Base-by-base conservation (phyloP, 306 rosid genomes). In the Acacia confusa region DNA sequence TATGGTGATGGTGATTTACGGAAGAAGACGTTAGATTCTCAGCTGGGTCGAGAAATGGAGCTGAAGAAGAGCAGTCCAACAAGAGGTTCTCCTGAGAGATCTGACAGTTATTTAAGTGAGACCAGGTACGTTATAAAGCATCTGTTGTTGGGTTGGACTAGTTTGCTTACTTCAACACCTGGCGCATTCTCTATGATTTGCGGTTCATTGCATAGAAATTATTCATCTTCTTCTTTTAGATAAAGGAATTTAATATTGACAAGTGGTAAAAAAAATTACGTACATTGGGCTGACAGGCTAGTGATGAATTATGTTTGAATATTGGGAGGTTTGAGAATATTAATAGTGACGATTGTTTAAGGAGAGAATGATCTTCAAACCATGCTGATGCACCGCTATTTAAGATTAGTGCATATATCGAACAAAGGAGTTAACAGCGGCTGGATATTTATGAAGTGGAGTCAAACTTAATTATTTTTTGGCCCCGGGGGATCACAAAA, bases 71-170 rank as follows among this genome's bases (percentile, higher is more conserved):
- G 53, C 75, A 82, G 34, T 60, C 2, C 64, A 27, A 78, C 89
- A 3, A 86, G 61, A 52, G 78, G 78, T 73, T 87, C 90, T 30
- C 6, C 92, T 12, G 81, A 81, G 24, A 79, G 87, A 79, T 81
- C 94, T 55, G 94, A 77, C 24, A 92, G 93, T 64, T 93, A 93
- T 79, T 87, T 95, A 74, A 95, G 98, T 78, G 93, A 93, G 12
- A 78, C 96, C 19, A 89, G 93, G 99, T 95, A 72, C 65, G 86
- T 50, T 4, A 30, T 20, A 14, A 9, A 57, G 22, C 44, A 36
- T 38, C 38, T 45, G 2, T 72, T 27, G 24, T 69, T 69, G 32
- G 32, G 15, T 64, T n/a, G 61, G 71, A 60, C 28, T 63, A 16
- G 34, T 32, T 79, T 53, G 9, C 72, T 57, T 34, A 60, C 47